Percentiles rank a stretch among this genome's conserved stretches.
Conservation (phyloP, 2,329 filamentous ascomycete genomes). For the Sporothrix globosa region DNA sequence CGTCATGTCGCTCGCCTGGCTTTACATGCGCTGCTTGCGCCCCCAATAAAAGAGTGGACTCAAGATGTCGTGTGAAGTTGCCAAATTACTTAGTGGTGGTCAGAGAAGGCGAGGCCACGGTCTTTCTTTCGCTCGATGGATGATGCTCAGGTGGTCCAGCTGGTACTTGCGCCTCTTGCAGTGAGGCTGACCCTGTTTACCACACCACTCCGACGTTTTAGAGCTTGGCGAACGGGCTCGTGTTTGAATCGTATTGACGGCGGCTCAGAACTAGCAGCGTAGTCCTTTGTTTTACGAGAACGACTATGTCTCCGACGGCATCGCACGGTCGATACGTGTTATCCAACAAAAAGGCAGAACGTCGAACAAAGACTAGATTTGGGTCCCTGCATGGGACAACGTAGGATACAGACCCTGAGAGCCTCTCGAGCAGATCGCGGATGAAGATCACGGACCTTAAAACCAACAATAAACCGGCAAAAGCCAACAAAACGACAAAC, state of each 20-base stretch:
- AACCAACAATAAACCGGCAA: not conserved
- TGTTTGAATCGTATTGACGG: slow-evolving; percentile 13
- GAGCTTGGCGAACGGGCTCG: not conserved
- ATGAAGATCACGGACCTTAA: slow-evolving; percentile 8
- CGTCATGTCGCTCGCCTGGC: slow-evolving; percentile 13
- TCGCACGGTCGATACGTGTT: not conserved
- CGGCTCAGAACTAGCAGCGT: not conserved
- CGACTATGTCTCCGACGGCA: not conserved
- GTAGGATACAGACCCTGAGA: no score
- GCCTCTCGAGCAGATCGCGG: no score
- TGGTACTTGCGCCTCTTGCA: not conserved
- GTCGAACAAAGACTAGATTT: not conserved
- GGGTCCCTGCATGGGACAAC: slow-evolving; percentile 3
- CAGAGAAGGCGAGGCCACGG: not conserved
- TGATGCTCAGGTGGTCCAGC: not conserved
- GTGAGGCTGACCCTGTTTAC: not conserved
- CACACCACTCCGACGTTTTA: not conserved
- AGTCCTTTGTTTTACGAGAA: not conserved
- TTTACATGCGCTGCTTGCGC: slow-evolving; percentile 4
- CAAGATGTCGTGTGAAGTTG: not conserved
- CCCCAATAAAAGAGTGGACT: not conserved
- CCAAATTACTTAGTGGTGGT: not conserved
- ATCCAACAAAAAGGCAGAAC: not conserved
- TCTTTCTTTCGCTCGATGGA: not conserved
- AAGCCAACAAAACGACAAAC: no score